A percentile compares a stretch with the other conserved stretches of the same genome.
These are phyloP conservation scores for Willaertia magna DNA, from an alignment of 208 protist genomes.

Conservation along the genomic window DNA sequence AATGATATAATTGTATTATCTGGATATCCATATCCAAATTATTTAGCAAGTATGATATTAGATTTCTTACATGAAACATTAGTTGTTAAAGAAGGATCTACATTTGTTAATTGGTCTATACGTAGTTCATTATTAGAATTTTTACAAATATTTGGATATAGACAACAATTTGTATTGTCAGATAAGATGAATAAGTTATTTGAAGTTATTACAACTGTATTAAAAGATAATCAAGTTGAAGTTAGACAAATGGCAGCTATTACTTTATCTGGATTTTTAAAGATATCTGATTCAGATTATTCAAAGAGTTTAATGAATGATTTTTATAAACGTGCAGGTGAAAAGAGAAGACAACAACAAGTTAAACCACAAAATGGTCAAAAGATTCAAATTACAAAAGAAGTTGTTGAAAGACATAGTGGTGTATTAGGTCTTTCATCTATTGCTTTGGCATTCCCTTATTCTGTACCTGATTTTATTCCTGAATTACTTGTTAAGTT, in stretches of 20 bases:
- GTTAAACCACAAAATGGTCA: neutral
- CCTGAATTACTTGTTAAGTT: neutral
- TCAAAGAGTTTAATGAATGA: neutral
- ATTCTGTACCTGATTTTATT: slow-evolving; percentile 1
- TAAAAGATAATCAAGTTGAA: slow-evolving; percentile 1
- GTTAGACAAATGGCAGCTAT: neutral
- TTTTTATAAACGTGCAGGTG: no score
- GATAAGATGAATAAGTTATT: neutral
- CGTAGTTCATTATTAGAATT: neutral
- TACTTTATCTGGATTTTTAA: slow-evolving; percentile 9
- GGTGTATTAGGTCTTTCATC: neutral
- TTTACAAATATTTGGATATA: slow-evolving; percentile 12
- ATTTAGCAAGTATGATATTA: neutral
- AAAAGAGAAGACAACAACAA: no score
- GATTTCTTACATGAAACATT: neutral
- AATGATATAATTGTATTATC: neutral
- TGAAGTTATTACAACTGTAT: neutral
- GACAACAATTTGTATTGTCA: slow-evolving; percentile 5
- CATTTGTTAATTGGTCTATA: neutral
- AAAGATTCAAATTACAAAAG: neutral
- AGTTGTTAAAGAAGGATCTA: neutral
- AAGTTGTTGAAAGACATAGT: neutral
- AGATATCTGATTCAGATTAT: neutral
- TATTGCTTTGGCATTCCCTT: slow-evolving; percentile 3
- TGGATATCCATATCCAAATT: neutral